These are phyloP conservation scores for Cystofilobasidium capitatum DNA, from an alignment of 768 basidiomycete genomes.

Conservation along the genomic window DNA sequence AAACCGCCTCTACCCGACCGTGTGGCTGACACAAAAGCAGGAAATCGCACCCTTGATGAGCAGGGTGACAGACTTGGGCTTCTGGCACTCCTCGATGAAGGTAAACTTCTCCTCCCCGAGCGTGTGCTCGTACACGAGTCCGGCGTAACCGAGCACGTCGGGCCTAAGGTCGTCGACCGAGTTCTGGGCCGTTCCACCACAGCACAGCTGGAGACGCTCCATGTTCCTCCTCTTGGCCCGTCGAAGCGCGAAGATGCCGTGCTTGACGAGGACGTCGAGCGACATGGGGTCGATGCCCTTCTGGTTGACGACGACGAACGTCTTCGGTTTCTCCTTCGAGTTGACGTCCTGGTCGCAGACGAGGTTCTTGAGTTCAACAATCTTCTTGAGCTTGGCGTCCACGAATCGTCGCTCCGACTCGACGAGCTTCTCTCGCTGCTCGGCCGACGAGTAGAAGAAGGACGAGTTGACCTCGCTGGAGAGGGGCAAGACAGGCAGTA, in stretches of 20 bases:
- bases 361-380: conserved; percentile 88
- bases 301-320: conserved; percentile 93
- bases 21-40: not conserved
- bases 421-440: conserved; percentile 96
- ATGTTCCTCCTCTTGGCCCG: conserved; percentile 97
- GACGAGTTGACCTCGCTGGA: conserved; percentile 94
- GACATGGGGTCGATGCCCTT: conserved; percentile 98
- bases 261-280: conserved; percentile 89
- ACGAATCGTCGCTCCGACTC: conserved; percentile 92
- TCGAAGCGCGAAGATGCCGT: conserved; percentile 86
- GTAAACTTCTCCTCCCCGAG: conserved; percentile 98
- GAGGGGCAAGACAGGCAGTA: conserved; percentile 14
- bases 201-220: conserved; percentile 89
- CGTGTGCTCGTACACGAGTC: conserved; percentile 96
- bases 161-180: conserved; percentile 93
- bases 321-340: conserved; percentile 54
- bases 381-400: conserved; percentile 88
- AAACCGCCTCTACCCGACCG: not conserved
- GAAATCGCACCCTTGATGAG: conserved; percentile 66
- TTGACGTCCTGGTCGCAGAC: conserved; percentile 91
- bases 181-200: conserved; percentile 92
- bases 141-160: conserved; percentile 88
- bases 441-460: conserved; percentile 97
- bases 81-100: conserved; percentile 91
- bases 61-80: conserved; percentile 88